Evolutionary conservation across 805 yeast species (phyloP), one percentile per base, ranked within the genome.

Genomic region (Ogataea dorogensis): DNA sequence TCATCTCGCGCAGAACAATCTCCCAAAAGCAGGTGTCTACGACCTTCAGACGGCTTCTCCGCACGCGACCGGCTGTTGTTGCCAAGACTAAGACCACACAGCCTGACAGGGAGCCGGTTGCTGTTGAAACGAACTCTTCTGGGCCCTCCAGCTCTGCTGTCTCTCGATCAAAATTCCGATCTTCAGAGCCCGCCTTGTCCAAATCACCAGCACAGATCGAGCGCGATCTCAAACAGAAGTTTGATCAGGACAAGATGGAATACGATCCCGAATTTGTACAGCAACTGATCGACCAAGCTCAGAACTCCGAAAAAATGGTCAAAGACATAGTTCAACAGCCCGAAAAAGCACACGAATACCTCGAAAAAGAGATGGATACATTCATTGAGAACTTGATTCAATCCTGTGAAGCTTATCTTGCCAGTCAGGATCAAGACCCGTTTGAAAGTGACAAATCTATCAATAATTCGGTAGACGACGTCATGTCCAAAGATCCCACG

Each of bases 201-300:
- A 55, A 58, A 38, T 41, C 50, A 2, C 53, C 63, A 0, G 51
- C 53, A 7, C 46, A 50, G 24, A 56, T 59, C 6, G 54, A 48
- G 23, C 28, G 45, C 17, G 61, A 56, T 25, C 28, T 59, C 12
- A 49, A 42, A 19, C 31, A 31, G 10, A 44, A 43, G 23, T 58
- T 59, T 28, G 38, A 42, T 23, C 21, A 32, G 9, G 59, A 53
- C 36, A 54, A 56, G 2, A 27, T 58, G 12, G 64, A 59, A 5
- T 49, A 48, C 17, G 64, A 59, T 35, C 50, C 55, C 9, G 39
- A 42, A 17, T 59, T 59, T 43, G 56, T 50, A 3, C 53, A 58
- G 23, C 27, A 42, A 14, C 36, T 59, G 43, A 51, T 58, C 7
- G 44, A 45, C 17, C 49, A 49, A 24, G 49, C 61, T 1, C 31